phyloP scores from a whole-genome alignment of 345 rosid genomes.

The Nasturtium officinale region DNA sequence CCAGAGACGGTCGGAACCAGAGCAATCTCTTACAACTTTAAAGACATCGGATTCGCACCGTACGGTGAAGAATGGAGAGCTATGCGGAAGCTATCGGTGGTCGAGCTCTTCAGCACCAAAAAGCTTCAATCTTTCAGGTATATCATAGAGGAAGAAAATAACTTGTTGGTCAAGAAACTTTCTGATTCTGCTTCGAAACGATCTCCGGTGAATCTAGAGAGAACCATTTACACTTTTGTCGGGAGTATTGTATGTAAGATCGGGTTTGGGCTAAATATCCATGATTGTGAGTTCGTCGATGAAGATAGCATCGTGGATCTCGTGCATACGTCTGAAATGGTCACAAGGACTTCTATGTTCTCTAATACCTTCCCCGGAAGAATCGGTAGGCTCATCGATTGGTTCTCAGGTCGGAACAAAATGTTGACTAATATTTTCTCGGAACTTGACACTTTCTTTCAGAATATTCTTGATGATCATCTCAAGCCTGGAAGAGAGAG shows the following conservation, averaged over 20 bases:
- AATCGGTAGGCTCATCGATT: slow-evolving; percentile 49
- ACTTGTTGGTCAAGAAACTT: slow-evolving; percentile 39
- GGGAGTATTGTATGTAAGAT: slow-evolving; percentile 44
- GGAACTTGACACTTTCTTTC: slow-evolving; percentile 49
- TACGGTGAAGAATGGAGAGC: slow-evolving; percentile 52
- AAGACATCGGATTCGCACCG: slow-evolving; percentile 48
- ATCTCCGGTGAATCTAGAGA: slow-evolving; percentile 39
- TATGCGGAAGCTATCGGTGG: slow-evolving; percentile 42
- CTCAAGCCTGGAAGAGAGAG: slow-evolving; percentile 43
- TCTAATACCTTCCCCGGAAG: slow-evolving; percentile 50
- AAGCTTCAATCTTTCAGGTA: slow-evolving; percentile 41
- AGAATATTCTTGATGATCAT: slow-evolving; percentile 51
- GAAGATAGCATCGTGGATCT: slow-evolving; percentile 32
- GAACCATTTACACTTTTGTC: slow-evolving; percentile 34
- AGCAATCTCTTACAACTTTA: slow-evolving; percentile 42
- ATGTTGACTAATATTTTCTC: slow-evolving; percentile 41
- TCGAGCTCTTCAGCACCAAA: slow-evolving; percentile 40
- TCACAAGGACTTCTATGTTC: slow-evolving; percentile 32
- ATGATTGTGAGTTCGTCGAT: slow-evolving; percentile 21
- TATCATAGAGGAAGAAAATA: slow-evolving; percentile 46
- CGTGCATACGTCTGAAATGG: slow-evolving; percentile 41
- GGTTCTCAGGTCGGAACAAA: slow-evolving; percentile 36
- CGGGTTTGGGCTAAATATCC: slow-evolving; percentile 49
- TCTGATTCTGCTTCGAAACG: slow-evolving; percentile 10
- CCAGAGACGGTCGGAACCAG: slow-evolving; percentile 36